Percentiles rank a stretch among this genome's conserved stretches.
Evolutionary conservation across 2,329 filamentous ascomycete species (phyloP).

Genomic region (Fusarium mangiferae): DNA sequence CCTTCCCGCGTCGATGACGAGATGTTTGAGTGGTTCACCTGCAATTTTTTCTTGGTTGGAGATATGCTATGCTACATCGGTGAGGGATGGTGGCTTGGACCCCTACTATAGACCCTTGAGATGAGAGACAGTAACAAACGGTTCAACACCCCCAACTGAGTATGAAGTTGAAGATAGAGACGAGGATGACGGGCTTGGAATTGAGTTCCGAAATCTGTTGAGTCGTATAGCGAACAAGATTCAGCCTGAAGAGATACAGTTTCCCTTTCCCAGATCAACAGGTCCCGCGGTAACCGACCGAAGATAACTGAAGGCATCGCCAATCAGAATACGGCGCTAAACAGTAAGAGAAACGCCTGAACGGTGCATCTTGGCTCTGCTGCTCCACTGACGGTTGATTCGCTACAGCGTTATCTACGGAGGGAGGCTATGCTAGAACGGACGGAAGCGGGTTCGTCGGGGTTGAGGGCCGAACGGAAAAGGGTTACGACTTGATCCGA

Average conservation of each 20-base stretch:
- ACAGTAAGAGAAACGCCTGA: background rate
- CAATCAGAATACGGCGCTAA: slow-evolving; percentile 37
- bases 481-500: background rate
- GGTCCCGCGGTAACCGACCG: slow-evolving; percentile 35
- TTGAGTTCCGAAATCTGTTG: background rate
- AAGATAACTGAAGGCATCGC: slow-evolving; percentile 17
- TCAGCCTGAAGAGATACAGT: slow-evolving; percentile 21
- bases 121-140: slow-evolving; percentile 12
- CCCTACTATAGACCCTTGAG: slow-evolving; percentile 14
- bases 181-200: background rate
- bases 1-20: slow-evolving; percentile 24
- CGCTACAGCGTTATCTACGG: slow-evolving; percentile 29
- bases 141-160: background rate
- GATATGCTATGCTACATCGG: slow-evolving; percentile 19
- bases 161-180: background rate
- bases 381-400: slow-evolving; percentile 5
- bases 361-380: background rate
- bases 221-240: background rate
- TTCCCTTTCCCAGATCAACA: slow-evolving; percentile 26
- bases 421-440: slow-evolving; percentile 17
- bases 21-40: background rate
- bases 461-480: slow-evolving; percentile 21
- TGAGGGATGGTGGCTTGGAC: slow-evolving; percentile 17
- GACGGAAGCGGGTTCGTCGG: slow-evolving; percentile 21
- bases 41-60: slow-evolving; percentile 13